phyloP scores from a whole-genome alignment of 768 basidiomycete species.

The Mycena alexandri region DNA sequence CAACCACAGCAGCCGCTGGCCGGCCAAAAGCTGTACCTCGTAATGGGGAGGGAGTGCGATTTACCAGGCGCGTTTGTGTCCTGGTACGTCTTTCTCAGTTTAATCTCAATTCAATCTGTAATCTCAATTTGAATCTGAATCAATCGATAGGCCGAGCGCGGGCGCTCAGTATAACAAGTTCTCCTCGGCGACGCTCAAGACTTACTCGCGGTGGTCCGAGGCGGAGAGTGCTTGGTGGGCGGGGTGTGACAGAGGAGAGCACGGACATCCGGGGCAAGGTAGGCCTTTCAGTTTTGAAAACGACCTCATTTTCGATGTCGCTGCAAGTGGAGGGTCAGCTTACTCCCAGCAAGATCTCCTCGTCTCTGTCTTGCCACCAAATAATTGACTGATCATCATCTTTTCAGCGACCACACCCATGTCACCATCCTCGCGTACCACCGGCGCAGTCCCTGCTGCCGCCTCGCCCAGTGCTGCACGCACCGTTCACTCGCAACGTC shows the following conservation, averaged over 20 bases:
- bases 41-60: not conserved
- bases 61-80: not conserved
- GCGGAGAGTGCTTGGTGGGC: slow-evolving; percentile 4
- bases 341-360: too few relatives aligned
- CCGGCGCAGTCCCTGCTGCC: too few relatives aligned
- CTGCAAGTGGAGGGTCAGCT: too few relatives aligned
- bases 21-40: not conserved
- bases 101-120: not conserved
- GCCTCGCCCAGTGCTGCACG: too few relatives aligned
- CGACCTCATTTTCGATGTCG: too few relatives aligned
- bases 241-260: not conserved
- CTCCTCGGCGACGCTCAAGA: not conserved
- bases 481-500: too few relatives aligned
- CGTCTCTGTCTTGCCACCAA: too few relatives aligned
- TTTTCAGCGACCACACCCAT: too few relatives aligned
- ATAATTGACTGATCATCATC: too few relatives aligned
- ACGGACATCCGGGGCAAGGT: not conserved
- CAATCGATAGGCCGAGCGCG: slow-evolving; percentile 1
- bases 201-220: not conserved
- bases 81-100: not conserved
- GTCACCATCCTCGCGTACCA: too few relatives aligned
- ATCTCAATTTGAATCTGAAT: not conserved
- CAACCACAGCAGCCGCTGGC: not conserved
- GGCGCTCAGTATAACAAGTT: not conserved
- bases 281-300: too few relatives aligned